Conservation (phyloP, 306 rosid genomes). For the Arachis hypogaea region DNA sequence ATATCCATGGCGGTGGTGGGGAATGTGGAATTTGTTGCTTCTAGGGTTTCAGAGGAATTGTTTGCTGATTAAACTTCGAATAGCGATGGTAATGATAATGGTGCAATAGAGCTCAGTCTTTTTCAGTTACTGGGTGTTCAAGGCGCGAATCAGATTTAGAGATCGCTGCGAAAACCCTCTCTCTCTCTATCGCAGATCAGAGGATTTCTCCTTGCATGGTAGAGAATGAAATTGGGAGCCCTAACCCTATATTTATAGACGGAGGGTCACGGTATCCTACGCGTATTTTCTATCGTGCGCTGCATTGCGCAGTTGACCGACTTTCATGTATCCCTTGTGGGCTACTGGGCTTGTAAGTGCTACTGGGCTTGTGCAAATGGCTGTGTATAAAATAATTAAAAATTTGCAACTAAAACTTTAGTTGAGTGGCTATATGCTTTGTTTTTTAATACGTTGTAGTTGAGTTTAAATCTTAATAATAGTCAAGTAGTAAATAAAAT, state of each 20-base stretch:
- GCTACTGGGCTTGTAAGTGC: too few relatives aligned
- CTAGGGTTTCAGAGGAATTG: constrained; percentile 36
- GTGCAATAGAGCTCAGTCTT: not conserved
- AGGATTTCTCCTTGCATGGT: constrained; percentile 39
- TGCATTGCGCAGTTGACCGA: not conserved
- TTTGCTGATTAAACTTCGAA: constrained; percentile 28
- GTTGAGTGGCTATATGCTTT: too few relatives aligned
- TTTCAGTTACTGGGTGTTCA: not conserved
- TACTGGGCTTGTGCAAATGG: too few relatives aligned
- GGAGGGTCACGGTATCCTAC: constrained; percentile 35
- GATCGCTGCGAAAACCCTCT: constrained; percentile 36
- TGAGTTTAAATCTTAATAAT: too few relatives aligned
- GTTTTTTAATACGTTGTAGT: too few relatives aligned
- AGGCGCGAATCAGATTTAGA: not conserved
- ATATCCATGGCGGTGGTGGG: constrained; percentile 76
- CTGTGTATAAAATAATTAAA: too few relatives aligned
- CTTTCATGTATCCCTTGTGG: too few relatives aligned
- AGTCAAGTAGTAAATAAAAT: too few relatives aligned
- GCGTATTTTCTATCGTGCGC: constrained; percentile 32
- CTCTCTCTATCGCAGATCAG: not conserved
- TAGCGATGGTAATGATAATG: not conserved
- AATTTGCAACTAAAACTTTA: too few relatives aligned
- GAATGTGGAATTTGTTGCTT: constrained; percentile 1
- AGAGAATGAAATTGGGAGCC: accelerated
- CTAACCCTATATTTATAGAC: constrained; percentile 67